Conservation (phyloP, 2,329 filamentous ascomycete species). For the Tothia fuscella region DNA sequence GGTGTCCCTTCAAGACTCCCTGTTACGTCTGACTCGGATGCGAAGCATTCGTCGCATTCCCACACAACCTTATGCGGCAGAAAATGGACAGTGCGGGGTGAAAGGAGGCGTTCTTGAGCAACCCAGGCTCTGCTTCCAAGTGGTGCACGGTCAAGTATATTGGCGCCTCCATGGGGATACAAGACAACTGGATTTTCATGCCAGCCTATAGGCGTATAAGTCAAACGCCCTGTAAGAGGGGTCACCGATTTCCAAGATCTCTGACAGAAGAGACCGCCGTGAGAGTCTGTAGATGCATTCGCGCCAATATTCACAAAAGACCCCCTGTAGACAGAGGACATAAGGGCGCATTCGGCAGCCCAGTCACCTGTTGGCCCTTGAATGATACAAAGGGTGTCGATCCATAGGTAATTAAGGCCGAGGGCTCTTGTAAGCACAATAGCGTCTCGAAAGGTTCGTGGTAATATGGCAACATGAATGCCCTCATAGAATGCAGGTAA, state of each 20-base stretch:
- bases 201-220: too few relatives aligned
- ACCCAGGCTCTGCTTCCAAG: conserved; percentile 3
- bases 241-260: too few relatives aligned
- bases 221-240: too few relatives aligned
- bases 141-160: background rate
- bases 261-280: background rate
- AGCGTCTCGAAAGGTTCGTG: background rate
- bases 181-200: too few relatives aligned
- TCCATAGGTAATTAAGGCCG: background rate
- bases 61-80: too few relatives aligned
- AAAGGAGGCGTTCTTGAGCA: conserved; percentile 6
- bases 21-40: too few relatives aligned
- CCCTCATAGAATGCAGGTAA: background rate
- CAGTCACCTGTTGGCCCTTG: background rate
- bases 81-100: conserved; percentile 4
- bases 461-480: background rate
- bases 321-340: background rate
- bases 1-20: too few relatives aligned
- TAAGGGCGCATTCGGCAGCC: background rate
- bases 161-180: too few relatives aligned
- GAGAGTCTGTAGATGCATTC: background rate
- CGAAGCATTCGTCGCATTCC: too few relatives aligned
- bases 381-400: conserved; percentile 1
- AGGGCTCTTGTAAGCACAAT: background rate
- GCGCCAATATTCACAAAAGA: background rate